Base-by-base conservation (phyloP, 352 stramenopile species). In the Pythium sukuiense region DNA sequence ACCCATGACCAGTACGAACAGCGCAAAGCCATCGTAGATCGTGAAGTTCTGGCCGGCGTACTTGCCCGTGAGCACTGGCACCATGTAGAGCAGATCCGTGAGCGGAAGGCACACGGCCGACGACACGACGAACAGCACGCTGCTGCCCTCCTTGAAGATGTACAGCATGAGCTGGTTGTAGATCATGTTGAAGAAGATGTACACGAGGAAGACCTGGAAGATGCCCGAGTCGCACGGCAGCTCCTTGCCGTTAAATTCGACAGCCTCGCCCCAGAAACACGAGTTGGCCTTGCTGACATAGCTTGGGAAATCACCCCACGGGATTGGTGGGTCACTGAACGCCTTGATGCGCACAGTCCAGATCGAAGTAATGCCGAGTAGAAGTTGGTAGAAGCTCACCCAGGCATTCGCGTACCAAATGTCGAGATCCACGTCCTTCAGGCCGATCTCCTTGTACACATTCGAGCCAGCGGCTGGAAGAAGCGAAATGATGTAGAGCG, bases 151-250 rank as follows among this genome's bases (percentile, higher is more conserved):
- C 63, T 95, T 93, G 76, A 96, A 93, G 67, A 96, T 91, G 65
- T 91, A 93, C 55, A 96, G 75, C 84, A 95, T 95, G 45, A 96
- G 80, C 73, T 95, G 83, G 67, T 94, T 94, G 81, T 91, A 94
- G 12, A 91, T 76, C 59, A 88, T 89, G 71, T 92, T 92, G 79
- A 94, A 94, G 26, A 93, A 61, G 61, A 95, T 95, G 69, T 90
- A 95, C 53, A 92, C 76, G 46, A 93, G 59, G 69, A 92, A 95
- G 18, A 89, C 81, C 29, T 84, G 63, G 48, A 95, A 70, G 41
- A 93, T 84, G 37, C 80, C 85, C 39, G 74, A 76, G 61, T 92
- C 81, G 50, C 86, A 94, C 41, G 79, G 35, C 13, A 88, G 54
- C 26, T 72, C 58, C 48, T 85, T 74, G 43, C 81, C 83, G 39